These are phyloP conservation scores for Lichina pygmaea DNA, from an alignment of 495 filamentous ascomycete species.

Conservation along the genomic window DNA sequence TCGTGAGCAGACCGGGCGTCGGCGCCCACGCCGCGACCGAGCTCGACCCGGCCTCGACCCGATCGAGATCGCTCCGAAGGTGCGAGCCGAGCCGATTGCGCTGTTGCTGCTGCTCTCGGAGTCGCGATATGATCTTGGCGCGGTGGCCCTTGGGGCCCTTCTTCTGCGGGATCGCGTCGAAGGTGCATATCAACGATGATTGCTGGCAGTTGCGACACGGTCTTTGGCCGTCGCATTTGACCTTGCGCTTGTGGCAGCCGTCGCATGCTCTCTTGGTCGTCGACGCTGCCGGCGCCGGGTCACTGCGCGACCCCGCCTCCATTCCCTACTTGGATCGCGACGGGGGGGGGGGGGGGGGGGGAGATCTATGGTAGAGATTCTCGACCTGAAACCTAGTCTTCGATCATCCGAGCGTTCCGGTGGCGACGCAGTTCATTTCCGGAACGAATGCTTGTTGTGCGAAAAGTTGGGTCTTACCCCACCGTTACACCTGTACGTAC, in stretches of 20 bases:
- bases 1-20: conserved; percentile 26
- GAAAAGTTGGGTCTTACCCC: too few species aligned
- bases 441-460: too few species aligned
- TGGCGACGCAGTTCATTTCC: too few species aligned
- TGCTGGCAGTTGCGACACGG: conserved; percentile 46
- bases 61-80: conserved; percentile 8
- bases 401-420: too few species aligned
- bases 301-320: too few species aligned
- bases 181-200: conserved; percentile 45
- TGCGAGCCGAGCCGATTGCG: conserved; percentile 21
- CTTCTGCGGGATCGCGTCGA: conserved; percentile 64
- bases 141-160: conserved; percentile 64
- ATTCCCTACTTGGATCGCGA: too few species aligned
- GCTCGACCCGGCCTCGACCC: neutral
- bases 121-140: conserved; percentile 57
- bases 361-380: too few species aligned
- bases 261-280: conserved; percentile 39
- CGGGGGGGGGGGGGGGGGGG: too few species aligned
- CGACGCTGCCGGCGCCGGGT: neutral
- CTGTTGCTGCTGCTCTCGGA: conserved; percentile 35
- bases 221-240: conserved; percentile 46
- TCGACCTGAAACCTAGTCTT: too few species aligned
- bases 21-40: conserved; percentile 1
- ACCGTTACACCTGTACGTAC: too few species aligned
- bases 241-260: conserved; percentile 61